Evolutionary conservation across 2,329 filamentous ascomycete species (phyloP).

Genomic region (Neophaeococcomyces mojaviensis): DNA sequence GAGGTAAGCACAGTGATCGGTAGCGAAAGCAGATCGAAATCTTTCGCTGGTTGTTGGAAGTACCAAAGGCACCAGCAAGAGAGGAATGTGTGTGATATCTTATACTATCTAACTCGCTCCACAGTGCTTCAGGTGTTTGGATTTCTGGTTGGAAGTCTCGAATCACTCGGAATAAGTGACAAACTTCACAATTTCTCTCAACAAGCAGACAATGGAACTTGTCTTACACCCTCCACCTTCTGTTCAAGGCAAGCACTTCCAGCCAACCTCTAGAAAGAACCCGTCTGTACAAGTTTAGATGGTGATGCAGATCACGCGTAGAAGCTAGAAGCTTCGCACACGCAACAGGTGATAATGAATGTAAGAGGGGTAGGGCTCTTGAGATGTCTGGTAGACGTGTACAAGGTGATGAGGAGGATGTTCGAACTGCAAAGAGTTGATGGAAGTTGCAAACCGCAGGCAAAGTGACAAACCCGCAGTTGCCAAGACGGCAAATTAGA

Average conservation of each 20-base stretch:
- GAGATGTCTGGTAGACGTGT: no score
- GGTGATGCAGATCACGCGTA: no score
- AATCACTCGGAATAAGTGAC: neutral
- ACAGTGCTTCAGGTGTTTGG: neutral
- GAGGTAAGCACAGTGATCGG: neutral
- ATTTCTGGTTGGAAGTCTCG: neutral
- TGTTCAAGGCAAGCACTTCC: neutral
- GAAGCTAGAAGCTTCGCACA: no score
- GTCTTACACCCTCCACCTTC: conserved; percentile 6
- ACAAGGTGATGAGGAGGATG: no score
- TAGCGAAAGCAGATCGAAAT: conserved; percentile 3
- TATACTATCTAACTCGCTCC: conserved; percentile 20
- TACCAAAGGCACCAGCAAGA: conserved; percentile 10
- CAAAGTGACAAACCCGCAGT: no score
- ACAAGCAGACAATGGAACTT: conserved; percentile 4
- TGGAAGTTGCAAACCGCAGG: no score
- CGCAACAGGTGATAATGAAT: no score
- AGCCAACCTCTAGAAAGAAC: neutral
- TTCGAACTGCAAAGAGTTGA: no score
- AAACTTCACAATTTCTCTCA: conserved; percentile 1
- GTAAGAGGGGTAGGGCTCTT: no score
- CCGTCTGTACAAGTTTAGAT: neutral
- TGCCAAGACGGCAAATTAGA: no score
- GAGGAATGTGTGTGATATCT: conserved; percentile 23
- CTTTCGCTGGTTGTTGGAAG: conserved; percentile 8